Evolutionary conservation across 768 basidiomycete species (phyloP), one percentile per base, ranked within the genome.

Genomic region (Asterophora parasitica): DNA sequence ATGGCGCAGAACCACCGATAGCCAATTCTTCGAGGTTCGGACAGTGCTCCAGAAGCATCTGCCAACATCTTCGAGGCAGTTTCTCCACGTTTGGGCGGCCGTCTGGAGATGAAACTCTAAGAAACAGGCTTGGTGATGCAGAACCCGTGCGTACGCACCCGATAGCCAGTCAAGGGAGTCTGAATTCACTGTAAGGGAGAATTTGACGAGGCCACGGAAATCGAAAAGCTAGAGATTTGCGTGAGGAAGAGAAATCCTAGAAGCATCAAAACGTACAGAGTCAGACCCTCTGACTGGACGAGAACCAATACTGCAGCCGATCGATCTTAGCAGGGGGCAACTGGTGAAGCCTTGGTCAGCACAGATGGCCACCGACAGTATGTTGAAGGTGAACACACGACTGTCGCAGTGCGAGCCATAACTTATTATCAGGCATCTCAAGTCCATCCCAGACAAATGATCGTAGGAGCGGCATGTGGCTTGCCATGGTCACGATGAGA

Each of bases 21-120:
- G 60, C 58, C n/a, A 72, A 55, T 39, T 67, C 65, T 51, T 68
- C 65, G n/a, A 72, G 63, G 45, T 63, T 58, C 6, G 70, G 69
- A 41, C 62, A 65, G 34, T 65, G 60, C 44, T 72, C 69, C 19
- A 72, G 55, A 26, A 72, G 60, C 70, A 72, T 72, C 39, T 63
- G 65, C 70, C 70, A 72, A 33, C 66, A 61, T 42, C 64, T 54
- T 35, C 63, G 54, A 7, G 70, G 70, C 27, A 72, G 61, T 53
- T 64, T 70, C 57, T 70, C 68, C 20, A 58, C 52, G 34, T 54
- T 61, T 26, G 69, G 66, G 13, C 54, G 66, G 16, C 65, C 64
- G 45, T 65, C 68, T 70, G n/a, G n/a, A 33, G 4, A 20, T 16
- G 17, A 8, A 10, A 17, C 23, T 35, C 31, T 13, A 42, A 30